These are phyloP conservation scores for Emergomyces orientalis DNA, from an alignment of 2,329 filamentous ascomycete genomes.

Conservation along the genomic window DNA sequence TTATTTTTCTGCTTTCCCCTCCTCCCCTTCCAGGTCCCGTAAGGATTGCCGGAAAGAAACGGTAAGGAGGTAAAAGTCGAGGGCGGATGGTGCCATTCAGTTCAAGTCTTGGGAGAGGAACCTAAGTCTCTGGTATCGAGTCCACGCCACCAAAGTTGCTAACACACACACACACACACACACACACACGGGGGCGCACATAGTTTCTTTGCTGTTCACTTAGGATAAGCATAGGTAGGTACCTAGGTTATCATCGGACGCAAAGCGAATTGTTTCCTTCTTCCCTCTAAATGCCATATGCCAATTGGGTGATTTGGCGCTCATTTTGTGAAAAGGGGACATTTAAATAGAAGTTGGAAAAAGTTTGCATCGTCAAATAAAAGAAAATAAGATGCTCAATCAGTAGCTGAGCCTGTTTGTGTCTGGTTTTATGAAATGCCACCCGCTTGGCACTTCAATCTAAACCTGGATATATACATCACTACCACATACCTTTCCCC, in stretches of 20 bases:
- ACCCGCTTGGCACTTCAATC: neutral
- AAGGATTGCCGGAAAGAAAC: neutral
- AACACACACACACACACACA: neutral
- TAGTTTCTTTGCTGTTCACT: neutral
- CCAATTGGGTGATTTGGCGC: neutral
- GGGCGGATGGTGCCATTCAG: neutral
- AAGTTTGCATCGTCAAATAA: neutral
- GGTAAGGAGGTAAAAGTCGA: neutral
- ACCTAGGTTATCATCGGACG: neutral
- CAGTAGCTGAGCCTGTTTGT: neutral
- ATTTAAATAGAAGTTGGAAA: neutral
- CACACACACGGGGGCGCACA: neutral
- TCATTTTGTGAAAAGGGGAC: neutral
- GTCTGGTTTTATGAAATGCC: neutral
- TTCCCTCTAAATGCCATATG: neutral
- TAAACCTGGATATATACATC: neutral
- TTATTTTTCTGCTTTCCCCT: neutral
- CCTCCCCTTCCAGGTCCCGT: neutral
- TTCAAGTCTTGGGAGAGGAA: neutral
- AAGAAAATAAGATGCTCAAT: neutral
- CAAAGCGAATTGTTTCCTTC: neutral
- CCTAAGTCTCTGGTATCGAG: neutral
- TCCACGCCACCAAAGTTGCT: neutral
- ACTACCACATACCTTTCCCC: neutral
- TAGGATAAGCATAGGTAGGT: neutral